phyloP scores from a whole-genome alignment of 2,329 filamentous ascomycete species.

The Diplodia scrobiculata region DNA sequence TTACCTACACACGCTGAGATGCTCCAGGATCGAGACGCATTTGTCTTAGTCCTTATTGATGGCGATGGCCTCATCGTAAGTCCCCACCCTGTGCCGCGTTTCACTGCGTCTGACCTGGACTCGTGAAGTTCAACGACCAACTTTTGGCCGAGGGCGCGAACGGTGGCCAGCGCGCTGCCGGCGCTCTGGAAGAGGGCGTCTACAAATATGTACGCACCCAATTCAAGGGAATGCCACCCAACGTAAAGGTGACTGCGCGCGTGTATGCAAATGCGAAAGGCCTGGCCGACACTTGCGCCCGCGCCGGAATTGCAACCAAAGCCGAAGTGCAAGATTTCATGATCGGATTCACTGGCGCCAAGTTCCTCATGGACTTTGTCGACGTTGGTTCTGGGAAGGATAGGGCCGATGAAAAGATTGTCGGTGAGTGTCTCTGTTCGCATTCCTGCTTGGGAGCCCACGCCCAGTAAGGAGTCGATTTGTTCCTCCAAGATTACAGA shows the following conservation, averaged over 20 bases:
- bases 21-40: conserved; percentile 41
- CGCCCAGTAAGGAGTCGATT: not conserved
- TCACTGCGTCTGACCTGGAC: not conserved
- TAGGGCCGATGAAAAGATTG: conserved; percentile 51
- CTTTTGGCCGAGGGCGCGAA: conserved; percentile 54
- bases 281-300: conserved; percentile 53
- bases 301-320: conserved; percentile 50
- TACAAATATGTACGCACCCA: conserved; percentile 46
- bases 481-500: not conserved
- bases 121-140: conserved; percentile 51
- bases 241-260: conserved; percentile 53
- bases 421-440: conserved; percentile 47
- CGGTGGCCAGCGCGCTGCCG: conserved; percentile 58
- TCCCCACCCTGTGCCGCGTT: not conserved
- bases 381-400: conserved; percentile 54
- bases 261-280: conserved; percentile 59
- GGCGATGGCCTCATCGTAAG: conserved; percentile 55
- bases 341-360: conserved; percentile 57
- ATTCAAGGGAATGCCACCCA: conserved; percentile 43
- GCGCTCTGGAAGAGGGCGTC: conserved; percentile 50
- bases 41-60: conserved; percentile 58
- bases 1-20: conserved; percentile 19
- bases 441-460: not conserved
- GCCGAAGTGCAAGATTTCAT: conserved; percentile 55
- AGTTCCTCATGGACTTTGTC: conserved; percentile 51